Percentiles rank a stretch among this genome's conserved stretches.
Conservation (phyloP, 768 basidiomycete species). For the Gloeophyllum trabeum region DNA sequence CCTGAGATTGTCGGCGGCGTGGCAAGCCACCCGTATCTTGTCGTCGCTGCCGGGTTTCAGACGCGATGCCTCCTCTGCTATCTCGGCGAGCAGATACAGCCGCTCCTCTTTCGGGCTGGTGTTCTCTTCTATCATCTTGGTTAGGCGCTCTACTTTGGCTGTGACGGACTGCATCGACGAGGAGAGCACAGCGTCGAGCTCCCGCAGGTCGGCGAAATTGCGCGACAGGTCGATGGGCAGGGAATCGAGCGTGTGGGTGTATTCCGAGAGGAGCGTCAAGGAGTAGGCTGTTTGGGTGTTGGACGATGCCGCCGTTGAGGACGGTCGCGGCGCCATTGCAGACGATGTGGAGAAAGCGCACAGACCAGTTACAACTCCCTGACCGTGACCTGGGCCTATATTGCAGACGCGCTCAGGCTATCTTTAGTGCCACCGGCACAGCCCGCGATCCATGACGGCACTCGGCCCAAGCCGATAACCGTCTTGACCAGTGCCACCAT, state of each 20-base stretch:
- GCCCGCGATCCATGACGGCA: too few species aligned
- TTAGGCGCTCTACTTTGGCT: constrained; percentile 65
- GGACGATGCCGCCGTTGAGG: constrained; percentile 11
- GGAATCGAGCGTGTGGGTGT: constrained; percentile 86
- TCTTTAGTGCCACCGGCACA: too few species aligned
- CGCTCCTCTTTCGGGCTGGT: constrained; percentile 54
- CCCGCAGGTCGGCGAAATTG: constrained; percentile 90
- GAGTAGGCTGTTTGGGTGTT: constrained; percentile 38
- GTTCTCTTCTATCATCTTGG: constrained; percentile 62
- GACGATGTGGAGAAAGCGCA: neutral
- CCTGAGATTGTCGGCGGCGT: constrained; percentile 82
- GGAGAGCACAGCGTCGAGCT: constrained; percentile 96
- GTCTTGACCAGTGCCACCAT: too few species aligned
- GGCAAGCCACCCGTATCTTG: constrained; percentile 92
- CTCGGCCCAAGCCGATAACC: too few species aligned
- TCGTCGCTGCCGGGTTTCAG: constrained; percentile 95
- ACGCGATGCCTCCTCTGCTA: constrained; percentile 86
- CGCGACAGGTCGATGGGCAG: constrained; percentile 91
- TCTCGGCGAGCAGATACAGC: constrained; percentile 80
- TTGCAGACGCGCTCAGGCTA: neutral
- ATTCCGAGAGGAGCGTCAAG: constrained; percentile 66
- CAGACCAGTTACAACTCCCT: neutral
- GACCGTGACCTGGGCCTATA: neutral
- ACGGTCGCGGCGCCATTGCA: constrained; percentile 11
- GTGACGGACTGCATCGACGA: constrained; percentile 77